phyloP scores from a whole-genome alignment of 1,284 basidiomycete species.

The Cryptococcus sp. region DNA sequence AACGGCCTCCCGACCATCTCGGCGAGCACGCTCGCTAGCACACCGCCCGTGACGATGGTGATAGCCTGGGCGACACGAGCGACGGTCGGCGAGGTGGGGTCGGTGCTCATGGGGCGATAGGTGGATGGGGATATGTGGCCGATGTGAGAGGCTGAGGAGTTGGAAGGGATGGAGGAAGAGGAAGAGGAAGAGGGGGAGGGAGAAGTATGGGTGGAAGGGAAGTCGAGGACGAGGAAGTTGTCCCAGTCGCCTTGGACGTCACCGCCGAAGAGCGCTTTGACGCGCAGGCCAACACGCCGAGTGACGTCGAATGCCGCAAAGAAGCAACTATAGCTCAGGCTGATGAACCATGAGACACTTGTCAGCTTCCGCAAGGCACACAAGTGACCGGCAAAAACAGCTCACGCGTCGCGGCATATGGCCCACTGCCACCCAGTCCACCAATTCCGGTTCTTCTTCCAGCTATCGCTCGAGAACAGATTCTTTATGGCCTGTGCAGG shows the following conservation, averaged over 20 bases:
- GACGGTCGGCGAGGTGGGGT: slow-evolving; percentile 29
- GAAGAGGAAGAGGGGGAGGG: neutral
- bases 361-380: slow-evolving; percentile 6
- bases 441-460: slow-evolving; percentile 39
- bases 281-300: slow-evolving; percentile 39
- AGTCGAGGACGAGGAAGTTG: slow-evolving; percentile 20
- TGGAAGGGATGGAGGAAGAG: neutral
- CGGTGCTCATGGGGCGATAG: slow-evolving; percentile 3
- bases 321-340: slow-evolving; percentile 46
- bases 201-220: slow-evolving; percentile 5
- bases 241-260: slow-evolving; percentile 20
- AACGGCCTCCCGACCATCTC: slow-evolving; percentile 44
- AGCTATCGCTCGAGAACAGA: slow-evolving; percentile 35
- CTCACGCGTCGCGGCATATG: slow-evolving; percentile 41
- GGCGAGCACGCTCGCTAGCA: slow-evolving; percentile 40
- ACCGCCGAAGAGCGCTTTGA: slow-evolving; percentile 40
- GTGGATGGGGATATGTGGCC: neutral
- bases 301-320: slow-evolving; percentile 50
- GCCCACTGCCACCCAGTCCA: slow-evolving; percentile 48
- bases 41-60: slow-evolving; percentile 46
- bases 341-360: slow-evolving; percentile 5
- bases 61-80: slow-evolving; percentile 46
- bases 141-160: neutral
- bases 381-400: neutral
- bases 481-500: slow-evolving; percentile 36